Conservation (phyloP, 2,329 filamentous ascomycete genomes). For the Biscogniauxia marginata region DNA sequence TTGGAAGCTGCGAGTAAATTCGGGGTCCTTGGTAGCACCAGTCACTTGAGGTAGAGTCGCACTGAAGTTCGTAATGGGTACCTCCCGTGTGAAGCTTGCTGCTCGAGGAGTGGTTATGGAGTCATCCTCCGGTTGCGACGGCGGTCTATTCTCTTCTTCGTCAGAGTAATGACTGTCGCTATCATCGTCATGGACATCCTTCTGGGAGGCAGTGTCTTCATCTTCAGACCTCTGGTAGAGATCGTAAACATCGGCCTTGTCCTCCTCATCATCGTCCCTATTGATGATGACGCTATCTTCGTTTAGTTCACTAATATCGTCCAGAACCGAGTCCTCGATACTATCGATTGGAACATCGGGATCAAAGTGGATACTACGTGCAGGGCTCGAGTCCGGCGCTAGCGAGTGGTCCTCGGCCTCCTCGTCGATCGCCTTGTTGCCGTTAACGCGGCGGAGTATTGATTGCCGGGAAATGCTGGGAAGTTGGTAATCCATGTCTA, state of each 20-base stretch:
- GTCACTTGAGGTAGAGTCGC: constrained; percentile 40
- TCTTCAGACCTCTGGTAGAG: constrained; percentile 57
- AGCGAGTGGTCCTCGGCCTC: constrained; percentile 64
- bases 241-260: constrained; percentile 65
- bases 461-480: constrained; percentile 91
- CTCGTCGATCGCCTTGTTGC: constrained; percentile 51
- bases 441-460: constrained; percentile 85
- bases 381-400: constrained; percentile 56
- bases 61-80: constrained; percentile 31
- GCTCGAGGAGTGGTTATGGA: constrained; percentile 51
- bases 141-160: constrained; percentile 28
- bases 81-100: constrained; percentile 36
- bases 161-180: constrained; percentile 59
- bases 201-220: constrained; percentile 28
- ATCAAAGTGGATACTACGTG: constrained; percentile 64
- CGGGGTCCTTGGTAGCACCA: constrained; percentile 32
- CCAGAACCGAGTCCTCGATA: constrained; percentile 67
- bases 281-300: constrained; percentile 67
- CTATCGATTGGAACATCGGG: constrained; percentile 90
- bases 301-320: constrained; percentile 47
- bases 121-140: constrained; percentile 40
- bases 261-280: constrained; percentile 59
- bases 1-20: constrained; percentile 45
- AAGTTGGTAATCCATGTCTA: constrained; percentile 61
- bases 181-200: constrained; percentile 44